Percentiles rank a stretch among this genome's conserved stretches.
These are phyloP conservation scores for Solanum megistacrolobum DNA, from an alignment of 257 asterid species.

Conservation along the genomic window DNA sequence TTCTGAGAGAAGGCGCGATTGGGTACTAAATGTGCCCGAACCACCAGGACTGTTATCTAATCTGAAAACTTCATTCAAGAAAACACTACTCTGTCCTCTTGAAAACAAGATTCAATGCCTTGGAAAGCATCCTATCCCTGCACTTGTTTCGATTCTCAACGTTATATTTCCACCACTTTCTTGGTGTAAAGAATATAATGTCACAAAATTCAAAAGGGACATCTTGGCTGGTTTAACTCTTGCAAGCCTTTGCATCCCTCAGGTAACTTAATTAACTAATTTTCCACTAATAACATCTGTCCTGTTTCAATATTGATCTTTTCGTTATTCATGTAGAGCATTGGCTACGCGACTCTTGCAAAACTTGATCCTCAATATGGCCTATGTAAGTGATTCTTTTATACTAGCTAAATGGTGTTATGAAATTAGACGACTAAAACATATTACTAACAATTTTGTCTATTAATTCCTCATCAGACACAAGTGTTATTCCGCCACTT, in stretches of 20 bases:
- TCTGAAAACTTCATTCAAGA: not conserved
- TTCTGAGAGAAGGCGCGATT: not conserved
- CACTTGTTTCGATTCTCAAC: not conserved
- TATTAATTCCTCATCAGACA: conserved; percentile 3
- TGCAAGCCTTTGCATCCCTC: conserved; percentile 44
- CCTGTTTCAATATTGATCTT: not conserved
- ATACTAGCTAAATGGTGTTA: not conserved
- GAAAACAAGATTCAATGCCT: not conserved
- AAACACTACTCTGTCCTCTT: not conserved
- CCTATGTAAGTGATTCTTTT: conserved; percentile 20
- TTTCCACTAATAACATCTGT: not conserved
- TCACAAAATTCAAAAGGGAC: conserved; percentile 19
- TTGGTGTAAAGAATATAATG: conserved; percentile 20
- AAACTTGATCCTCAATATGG: conserved; percentile 39
- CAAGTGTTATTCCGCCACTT: conserved; percentile 38
- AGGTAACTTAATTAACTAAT: conserved; percentile 1
- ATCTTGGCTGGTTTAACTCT: conserved; percentile 33
- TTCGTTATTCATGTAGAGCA: conserved; percentile 10
- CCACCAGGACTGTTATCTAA: conserved; percentile 15
- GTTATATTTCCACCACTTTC: conserved; percentile 21
- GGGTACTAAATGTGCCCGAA: conserved; percentile 28
- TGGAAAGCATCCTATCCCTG: not conserved
- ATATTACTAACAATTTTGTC: not conserved
- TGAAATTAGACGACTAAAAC: not conserved
- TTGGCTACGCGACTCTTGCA: conserved; percentile 34